Evolutionary conservation across 2,329 filamentous ascomycete genomes (phyloP), one percentile per base, ranked within the genome.

Genomic region (Cordyceps cateniannulata): DNA sequence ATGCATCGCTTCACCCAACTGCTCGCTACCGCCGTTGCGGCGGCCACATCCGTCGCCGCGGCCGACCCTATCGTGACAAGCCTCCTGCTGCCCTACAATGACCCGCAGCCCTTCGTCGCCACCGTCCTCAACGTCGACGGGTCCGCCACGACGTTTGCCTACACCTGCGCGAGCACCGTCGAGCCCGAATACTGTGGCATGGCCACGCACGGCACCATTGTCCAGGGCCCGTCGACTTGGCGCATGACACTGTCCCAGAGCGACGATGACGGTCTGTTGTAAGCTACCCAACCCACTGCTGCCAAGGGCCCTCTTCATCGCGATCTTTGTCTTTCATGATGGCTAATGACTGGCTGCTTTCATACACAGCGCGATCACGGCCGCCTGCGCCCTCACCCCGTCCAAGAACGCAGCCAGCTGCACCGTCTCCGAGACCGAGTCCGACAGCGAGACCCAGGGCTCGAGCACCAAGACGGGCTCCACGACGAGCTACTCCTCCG

Each of bases 111-210:
- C 10, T 52, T 71, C 14, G 66, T 66, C 8, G 73, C 66, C 35
- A 73, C 72, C n/a, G 63, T 74, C 56, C 51, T 73, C 45, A 64
- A 63, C 8, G 71, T 63, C 61, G 67, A 68, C 38, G 56, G 49
- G 10, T 62, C 53, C 9, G 66, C 68, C 50, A 74, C 73, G 1
- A 76, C 73, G 2, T 66, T 69, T 50, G 65, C 64, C 50, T 49
- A 74, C 24, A 60, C 60, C 25, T 76, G 73, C 61, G 58, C 64
- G 5, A 38, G 62, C 25, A 56, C 51, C 22, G 61, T 61, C 40
- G 56, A 63, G 35, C 25, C 58, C 5, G 63, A 63, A 20, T 67
- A 70, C 5, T 75, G 72, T 60, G 67, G 67, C 29, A 10, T 70
- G 38, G 45, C 54, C 9, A 58, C 64, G 32, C 56, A 58, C 32